Conservation (phyloP, 805 yeast species). For the Saccharomycopsis vini region DNA sequence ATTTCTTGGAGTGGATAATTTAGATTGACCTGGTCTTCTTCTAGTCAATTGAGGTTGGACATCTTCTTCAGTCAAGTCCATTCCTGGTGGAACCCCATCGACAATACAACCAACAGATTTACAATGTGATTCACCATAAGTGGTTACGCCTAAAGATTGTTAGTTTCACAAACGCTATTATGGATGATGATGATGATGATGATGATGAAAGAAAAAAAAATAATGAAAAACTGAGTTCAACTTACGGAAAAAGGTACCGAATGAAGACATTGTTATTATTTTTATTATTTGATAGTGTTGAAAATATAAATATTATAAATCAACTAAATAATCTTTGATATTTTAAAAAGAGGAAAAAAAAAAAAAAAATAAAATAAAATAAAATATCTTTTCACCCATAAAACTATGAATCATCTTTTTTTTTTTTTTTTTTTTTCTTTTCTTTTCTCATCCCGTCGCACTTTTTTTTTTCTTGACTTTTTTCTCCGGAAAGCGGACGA, state of each 20-base stretch:
- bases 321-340: too few species aligned
- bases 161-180: too few species aligned
- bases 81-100: constrained; percentile 96
- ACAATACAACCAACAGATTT: constrained; percentile 96
- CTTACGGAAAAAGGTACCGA: constrained; percentile 39
- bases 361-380: too few species aligned
- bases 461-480: too few species aligned
- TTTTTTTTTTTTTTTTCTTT: background rate
- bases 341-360: background rate
- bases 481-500: too few species aligned
- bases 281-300: background rate
- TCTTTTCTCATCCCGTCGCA: too few species aligned
- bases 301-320: too few species aligned
- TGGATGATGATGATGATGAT: background rate
- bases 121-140: constrained; percentile 98
- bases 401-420: background rate
- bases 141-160: constrained; percentile 54
- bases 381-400: background rate
- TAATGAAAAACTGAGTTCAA: background rate
- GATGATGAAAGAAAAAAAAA: background rate
- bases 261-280: constrained; percentile 51
- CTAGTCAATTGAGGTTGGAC: constrained; percentile 93
- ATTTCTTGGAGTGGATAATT: constrained; percentile 87
- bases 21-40: constrained; percentile 96
- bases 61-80: constrained; percentile 75